Percentiles rank a stretch among this genome's conserved stretches.
These are phyloP conservation scores for Vigna angularis DNA, from an alignment of 306 rosid genomes.

Conservation along the genomic window DNA sequence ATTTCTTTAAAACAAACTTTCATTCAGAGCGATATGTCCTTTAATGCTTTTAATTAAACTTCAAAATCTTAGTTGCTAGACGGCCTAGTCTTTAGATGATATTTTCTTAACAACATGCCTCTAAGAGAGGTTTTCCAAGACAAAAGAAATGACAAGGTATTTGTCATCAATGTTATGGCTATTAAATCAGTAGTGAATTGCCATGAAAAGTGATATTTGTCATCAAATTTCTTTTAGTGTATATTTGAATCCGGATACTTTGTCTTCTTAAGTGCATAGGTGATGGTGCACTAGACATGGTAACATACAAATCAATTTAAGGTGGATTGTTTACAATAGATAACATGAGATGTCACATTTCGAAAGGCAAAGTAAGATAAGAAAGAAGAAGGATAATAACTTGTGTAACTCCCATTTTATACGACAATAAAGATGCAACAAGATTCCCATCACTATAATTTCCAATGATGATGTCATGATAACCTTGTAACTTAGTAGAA, in stretches of 20 bases:
- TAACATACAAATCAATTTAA: constrained; percentile 37
- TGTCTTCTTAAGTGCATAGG: constrained; percentile 93
- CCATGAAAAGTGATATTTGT: constrained; percentile 87
- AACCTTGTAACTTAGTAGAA: constrained; percentile 75
- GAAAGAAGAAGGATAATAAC: constrained; percentile 48
- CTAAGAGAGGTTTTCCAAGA: not conserved
- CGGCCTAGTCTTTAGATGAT: too few species aligned
- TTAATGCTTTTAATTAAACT: too few species aligned
- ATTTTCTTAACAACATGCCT: not conserved
- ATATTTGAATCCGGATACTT: constrained; percentile 90
- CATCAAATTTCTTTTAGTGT: constrained; percentile 86
- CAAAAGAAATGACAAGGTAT: too few species aligned
- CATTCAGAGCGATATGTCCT: too few species aligned
- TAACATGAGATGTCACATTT: constrained; percentile 29
- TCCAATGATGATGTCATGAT: constrained; percentile 90
- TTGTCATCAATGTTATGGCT: constrained; percentile 69
- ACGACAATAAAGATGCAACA: constrained; percentile 85
- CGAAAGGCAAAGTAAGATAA: constrained; percentile 11
- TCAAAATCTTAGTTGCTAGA: too few species aligned
- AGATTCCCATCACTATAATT: constrained; percentile 98
- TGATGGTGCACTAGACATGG: constrained; percentile 78
- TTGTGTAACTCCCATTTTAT: constrained; percentile 96
- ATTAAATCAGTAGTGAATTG: constrained; percentile 92
- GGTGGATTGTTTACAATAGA: constrained; percentile 28
- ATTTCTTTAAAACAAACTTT: too few species aligned